These are phyloP conservation scores for Gaertneriomyces semiglobifer DNA, from an alignment of 192 early-diverging fungal species.

Conservation along the genomic window DNA sequence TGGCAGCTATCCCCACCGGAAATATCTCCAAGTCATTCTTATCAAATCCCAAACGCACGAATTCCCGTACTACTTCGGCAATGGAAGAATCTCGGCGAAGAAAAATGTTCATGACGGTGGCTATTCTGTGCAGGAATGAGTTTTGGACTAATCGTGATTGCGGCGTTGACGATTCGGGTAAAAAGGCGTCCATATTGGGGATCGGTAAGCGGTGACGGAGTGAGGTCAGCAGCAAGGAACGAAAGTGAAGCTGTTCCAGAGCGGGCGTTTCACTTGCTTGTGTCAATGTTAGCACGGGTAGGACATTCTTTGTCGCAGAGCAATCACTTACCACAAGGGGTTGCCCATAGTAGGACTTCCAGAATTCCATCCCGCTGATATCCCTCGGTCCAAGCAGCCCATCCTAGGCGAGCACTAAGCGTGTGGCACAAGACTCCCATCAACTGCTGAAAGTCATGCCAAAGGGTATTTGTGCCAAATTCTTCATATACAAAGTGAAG, in stretches of 20 bases:
- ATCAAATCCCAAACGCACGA: conserved; percentile 34
- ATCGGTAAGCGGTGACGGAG: background rate
- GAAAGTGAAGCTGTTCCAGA: background rate
- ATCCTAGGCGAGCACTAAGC: background rate
- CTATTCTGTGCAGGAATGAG: background rate
- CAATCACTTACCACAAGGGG: background rate
- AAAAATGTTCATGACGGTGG: conserved; percentile 10
- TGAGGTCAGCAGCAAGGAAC: background rate
- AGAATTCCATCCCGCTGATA: conserved; percentile 2
- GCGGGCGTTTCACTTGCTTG: background rate
- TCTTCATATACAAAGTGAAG: conserved; percentile 60
- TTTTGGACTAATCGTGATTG: background rate
- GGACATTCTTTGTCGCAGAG: background rate
- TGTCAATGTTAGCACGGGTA: conserved; percentile 9
- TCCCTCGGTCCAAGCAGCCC: background rate
- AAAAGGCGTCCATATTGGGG: background rate
- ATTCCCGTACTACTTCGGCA: conserved; percentile 26
- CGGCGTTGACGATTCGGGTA: background rate
- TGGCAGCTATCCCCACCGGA: conserved; percentile 48
- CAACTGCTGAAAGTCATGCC: conserved; percentile 14
- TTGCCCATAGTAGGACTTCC: background rate
- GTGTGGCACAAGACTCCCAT: background rate
- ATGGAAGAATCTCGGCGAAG: too few species aligned
- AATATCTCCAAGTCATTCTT: conserved; percentile 44
- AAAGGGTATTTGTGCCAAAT: conserved; percentile 31